Conservation (phyloP, 2,329 filamentous ascomycete species). For the Aspergillus fructus region DNA sequence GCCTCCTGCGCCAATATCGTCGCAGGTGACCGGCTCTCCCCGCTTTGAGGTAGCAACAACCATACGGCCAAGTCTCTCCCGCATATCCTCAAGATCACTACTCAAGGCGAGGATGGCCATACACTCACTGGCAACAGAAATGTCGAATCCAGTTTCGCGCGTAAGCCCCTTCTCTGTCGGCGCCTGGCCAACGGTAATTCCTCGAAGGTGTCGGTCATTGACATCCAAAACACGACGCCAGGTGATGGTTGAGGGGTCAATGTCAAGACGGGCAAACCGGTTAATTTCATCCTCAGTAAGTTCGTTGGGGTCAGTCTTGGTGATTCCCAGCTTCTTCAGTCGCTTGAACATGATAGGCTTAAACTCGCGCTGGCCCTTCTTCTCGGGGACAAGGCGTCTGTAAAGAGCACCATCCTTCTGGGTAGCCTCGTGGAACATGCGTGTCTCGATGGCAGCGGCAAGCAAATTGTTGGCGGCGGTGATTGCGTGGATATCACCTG, state of each 20-base stretch:
- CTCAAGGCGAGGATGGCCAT: slow-evolving; percentile 97
- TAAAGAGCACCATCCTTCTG: slow-evolving; percentile 89
- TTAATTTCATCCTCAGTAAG: slow-evolving; percentile 85
- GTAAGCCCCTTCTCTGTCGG: slow-evolving; percentile 86
- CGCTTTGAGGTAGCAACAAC: slow-evolving; percentile 83
- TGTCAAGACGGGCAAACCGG: slow-evolving; percentile 89
- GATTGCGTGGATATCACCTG: slow-evolving; percentile 96
- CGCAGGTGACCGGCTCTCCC: slow-evolving; percentile 91
- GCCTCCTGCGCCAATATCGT: slow-evolving; percentile 90
- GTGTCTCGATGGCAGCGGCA: slow-evolving; percentile 92
- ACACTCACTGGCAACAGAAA: slow-evolving; percentile 94
- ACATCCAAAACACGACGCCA: slow-evolving; percentile 96
- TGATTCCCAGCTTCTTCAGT: slow-evolving; percentile 91
- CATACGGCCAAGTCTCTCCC: slow-evolving; percentile 91
- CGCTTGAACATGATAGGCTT: slow-evolving; percentile 88
- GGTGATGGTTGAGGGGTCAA: slow-evolving; percentile 94
- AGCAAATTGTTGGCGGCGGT: slow-evolving; percentile 96
- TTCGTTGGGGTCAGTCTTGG: slow-evolving; percentile 89
- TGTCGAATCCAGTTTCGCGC: slow-evolving; percentile 92
- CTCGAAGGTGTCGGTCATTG: slow-evolving; percentile 90
- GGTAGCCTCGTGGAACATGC: slow-evolving; percentile 96
- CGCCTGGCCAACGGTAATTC: slow-evolving; percentile 83
- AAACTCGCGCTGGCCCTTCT: slow-evolving; percentile 87
- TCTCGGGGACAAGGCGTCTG: slow-evolving; percentile 80
- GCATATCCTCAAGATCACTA: slow-evolving; percentile 82